Conservation (phyloP, 2,329 filamentous ascomycete genomes). For the Domatiomyces globalis region DNA sequence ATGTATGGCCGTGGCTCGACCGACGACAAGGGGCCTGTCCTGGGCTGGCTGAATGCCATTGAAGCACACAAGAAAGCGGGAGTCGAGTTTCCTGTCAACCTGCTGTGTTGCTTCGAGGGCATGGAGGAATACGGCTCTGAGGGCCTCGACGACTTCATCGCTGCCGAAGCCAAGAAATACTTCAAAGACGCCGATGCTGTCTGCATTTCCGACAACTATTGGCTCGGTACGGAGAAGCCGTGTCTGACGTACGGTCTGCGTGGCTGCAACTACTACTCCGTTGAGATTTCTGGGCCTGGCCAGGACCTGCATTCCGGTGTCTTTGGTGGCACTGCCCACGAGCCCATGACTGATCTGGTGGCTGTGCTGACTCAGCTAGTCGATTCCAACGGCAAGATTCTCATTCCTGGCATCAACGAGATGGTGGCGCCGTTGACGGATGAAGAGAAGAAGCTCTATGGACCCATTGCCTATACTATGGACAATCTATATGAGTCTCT, state of each 20-base stretch:
- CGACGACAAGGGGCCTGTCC: slow-evolving; percentile 93
- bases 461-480: slow-evolving; percentile 88
- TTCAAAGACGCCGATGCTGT: slow-evolving; percentile 93
- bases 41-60: slow-evolving; percentile 96
- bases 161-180: slow-evolving; percentile 78
- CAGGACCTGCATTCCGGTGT: slow-evolving; percentile 94
- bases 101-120: slow-evolving; percentile 98
- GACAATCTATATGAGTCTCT: slow-evolving; percentile 84
- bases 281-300: slow-evolving; percentile 79
- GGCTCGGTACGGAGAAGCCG: slow-evolving; percentile 96
- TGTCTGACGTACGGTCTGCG: slow-evolving; percentile 94
- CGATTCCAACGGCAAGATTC: slow-evolving; percentile 79
- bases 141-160: slow-evolving; percentile 87
- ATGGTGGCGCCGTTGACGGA: slow-evolving; percentile 78
- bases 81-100: slow-evolving; percentile 88
- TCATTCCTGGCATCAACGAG: slow-evolving; percentile 85
- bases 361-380: slow-evolving; percentile 71
- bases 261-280: slow-evolving; percentile 93
- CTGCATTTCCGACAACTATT: slow-evolving; percentile 99
- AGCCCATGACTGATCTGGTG: slow-evolving; percentile 95
- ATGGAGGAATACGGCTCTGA: slow-evolving; percentile 99
- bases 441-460: slow-evolving; percentile 79
- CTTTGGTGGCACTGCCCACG: slow-evolving; percentile 89
- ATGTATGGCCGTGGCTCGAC: slow-evolving; percentile 96
- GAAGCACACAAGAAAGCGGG: slow-evolving; percentile 94